Base-by-base conservation (phyloP, 129 eudicot species). In the Flaveria sonorensis region DNA sequence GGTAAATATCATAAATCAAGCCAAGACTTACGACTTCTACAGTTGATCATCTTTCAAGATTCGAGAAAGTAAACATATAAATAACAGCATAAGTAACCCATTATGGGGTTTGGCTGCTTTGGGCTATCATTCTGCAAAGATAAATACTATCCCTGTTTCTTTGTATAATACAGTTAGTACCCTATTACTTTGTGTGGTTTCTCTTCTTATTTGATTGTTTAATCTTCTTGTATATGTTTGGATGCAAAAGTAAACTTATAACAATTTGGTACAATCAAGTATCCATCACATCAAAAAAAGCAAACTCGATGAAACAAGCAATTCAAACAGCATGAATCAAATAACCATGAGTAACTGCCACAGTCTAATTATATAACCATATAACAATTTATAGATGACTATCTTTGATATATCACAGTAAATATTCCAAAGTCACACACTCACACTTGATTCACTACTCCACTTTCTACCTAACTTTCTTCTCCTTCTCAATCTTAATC, bases 21-120 rank as follows among this genome's bases (percentile, higher is more conserved):
- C 97, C 51, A 88, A 82, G 59, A 0, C 53, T 60, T 89, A 92
- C 70, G 53, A 85, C 36, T 92, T 92, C 92, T 89, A 79, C 81
- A 82, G 78, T 50, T 88, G 64, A 78, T 74, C 83, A 70, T 75
- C 74, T 40, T 56, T 46, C 18, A 0, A 1, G 63, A 50, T 56
- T 46, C 18, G 0, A 1, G 63, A 50, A 45, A 18, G 45, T 47
- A 63, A 56, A 66, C 52, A 18, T 68, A 61, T 12, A 60, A 73
- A 85, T 77, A 77, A 73, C 65, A 73, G 70, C 74, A 21, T 6
- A 62, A 8, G 50, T 52, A 50, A 47, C 67, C 57, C 83, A 23
- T 62, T 32, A 23, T 4, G 36, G 62, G 62, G 20, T 68, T 77
- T 77, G 40, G 36, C 70, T 79, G 70, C 51, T 71, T 60, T 20